Percentiles rank a stretch among this genome's conserved stretches.
phyloP scores from a whole-genome alignment of 352 stramenopile genomes.

The Pythium aquatile region DNA sequence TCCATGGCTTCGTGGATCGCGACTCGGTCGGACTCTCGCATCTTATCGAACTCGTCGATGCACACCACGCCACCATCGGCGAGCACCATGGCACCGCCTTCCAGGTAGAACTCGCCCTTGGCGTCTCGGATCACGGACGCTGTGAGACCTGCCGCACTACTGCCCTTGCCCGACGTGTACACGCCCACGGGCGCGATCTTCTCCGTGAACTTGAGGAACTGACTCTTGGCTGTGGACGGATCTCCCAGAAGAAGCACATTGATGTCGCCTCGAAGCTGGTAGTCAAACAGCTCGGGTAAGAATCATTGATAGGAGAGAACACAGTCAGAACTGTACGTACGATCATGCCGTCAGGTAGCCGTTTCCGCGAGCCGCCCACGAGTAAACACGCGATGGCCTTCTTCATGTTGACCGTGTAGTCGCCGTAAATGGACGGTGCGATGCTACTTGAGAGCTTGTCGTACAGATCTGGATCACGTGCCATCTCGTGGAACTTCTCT shows the following conservation, averaged over 20 bases:
- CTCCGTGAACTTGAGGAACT: slow-evolving; percentile 97
- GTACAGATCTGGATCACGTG: slow-evolving; percentile 91
- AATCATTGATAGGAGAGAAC: not conserved
- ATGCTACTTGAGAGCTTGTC: slow-evolving; percentile 90
- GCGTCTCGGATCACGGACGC: slow-evolving; percentile 97
- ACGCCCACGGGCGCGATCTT: slow-evolving; percentile 94
- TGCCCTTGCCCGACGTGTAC: slow-evolving; percentile 65
- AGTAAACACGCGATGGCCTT: slow-evolving; percentile 95
- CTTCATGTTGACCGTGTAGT: slow-evolving; percentile 98
- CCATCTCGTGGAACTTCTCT: slow-evolving; percentile 95
- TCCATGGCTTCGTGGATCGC: slow-evolving; percentile 99
- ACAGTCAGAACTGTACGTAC: slow-evolving; percentile 31
- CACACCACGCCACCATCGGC: slow-evolving; percentile 98
- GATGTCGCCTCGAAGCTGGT: slow-evolving; percentile 94
- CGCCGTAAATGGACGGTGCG: slow-evolving; percentile 93
- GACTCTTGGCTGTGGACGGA: slow-evolving; percentile 98
- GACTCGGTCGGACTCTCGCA: slow-evolving; percentile 98
- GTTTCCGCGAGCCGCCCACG: slow-evolving; percentile 92
- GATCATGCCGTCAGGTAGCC: slow-evolving; percentile 95
- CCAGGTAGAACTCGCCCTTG: slow-evolving; percentile 75
- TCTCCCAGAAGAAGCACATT: slow-evolving; percentile 98
- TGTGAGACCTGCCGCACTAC: slow-evolving; percentile 95
- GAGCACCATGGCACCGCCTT: slow-evolving; percentile 99
- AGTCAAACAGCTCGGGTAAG: not conserved
- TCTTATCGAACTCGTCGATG: slow-evolving; percentile 99